phyloP scores from a whole-genome alignment of 306 rosid genomes.

The Citrullus amarus region DNA sequence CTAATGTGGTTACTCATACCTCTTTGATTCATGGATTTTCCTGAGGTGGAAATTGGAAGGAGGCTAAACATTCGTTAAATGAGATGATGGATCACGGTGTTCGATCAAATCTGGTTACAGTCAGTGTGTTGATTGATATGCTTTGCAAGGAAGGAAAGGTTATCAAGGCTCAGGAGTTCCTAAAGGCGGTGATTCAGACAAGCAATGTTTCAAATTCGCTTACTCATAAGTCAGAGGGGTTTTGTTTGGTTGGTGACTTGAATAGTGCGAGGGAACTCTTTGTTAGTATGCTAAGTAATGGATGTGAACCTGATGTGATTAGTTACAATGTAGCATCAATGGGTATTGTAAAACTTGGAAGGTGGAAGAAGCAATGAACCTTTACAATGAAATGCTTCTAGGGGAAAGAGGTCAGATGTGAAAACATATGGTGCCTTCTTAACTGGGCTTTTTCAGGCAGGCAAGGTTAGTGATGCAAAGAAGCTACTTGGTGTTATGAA shows the following conservation, averaged over 20 bases:
- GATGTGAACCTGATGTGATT: slow-evolving; percentile 14
- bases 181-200: slow-evolving; percentile 24
- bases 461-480: slow-evolving; percentile 29
- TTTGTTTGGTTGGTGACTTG: slow-evolving; percentile 22
- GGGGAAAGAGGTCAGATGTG: slow-evolving; percentile 20
- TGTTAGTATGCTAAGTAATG: slow-evolving; percentile 17
- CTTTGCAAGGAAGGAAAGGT: slow-evolving; percentile 27
- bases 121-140: slow-evolving; percentile 20
- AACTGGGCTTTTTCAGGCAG: slow-evolving; percentile 17
- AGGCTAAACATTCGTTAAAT: slow-evolving; percentile 20
- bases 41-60: slow-evolving; percentile 23
- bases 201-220: slow-evolving; percentile 12
- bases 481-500: slow-evolving; percentile 22
- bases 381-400: slow-evolving; percentile 19
- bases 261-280: slow-evolving; percentile 21
- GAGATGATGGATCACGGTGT: slow-evolving; percentile 44
- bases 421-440: slow-evolving; percentile 16
- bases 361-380: slow-evolving; percentile 25
- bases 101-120: slow-evolving; percentile 24
- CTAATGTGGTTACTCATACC: slow-evolving; percentile 25
- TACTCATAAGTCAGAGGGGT: slow-evolving; percentile 26
- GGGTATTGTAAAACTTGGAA: slow-evolving; percentile 20
- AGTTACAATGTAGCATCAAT: slow-evolving; percentile 21
- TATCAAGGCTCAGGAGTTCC: slow-evolving; percentile 20
- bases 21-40: slow-evolving; percentile 34